Conservation (phyloP, 2,329 filamentous ascomycete genomes). For the Arthrobotrys conoides region DNA sequence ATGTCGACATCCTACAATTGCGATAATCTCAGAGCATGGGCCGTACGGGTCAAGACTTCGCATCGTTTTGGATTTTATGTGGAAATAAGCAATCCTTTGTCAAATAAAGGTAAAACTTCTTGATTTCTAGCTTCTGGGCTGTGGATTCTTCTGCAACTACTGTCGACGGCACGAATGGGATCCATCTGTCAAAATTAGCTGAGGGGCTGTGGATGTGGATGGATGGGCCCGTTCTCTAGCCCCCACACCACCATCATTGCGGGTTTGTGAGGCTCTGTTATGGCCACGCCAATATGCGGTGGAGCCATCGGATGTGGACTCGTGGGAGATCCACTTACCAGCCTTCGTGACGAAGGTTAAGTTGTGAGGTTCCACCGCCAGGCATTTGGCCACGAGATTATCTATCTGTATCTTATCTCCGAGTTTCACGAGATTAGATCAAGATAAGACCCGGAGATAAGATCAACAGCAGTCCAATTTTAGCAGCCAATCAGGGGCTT, state of each 20-base stretch:
- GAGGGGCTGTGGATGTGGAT: conserved; percentile 1
- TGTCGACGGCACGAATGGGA: conserved; percentile 31
- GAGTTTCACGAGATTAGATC: conserved; percentile 40
- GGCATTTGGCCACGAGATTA: conserved; percentile 44
- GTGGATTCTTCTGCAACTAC: conserved; percentile 6
- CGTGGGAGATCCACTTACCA: conserved; percentile 39
- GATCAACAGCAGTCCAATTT: conserved; percentile 7
- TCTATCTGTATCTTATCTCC: conserved; percentile 28
- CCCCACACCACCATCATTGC: conserved; percentile 28
- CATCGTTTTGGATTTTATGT: not conserved
- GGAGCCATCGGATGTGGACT: conserved; percentile 36
- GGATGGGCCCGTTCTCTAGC: conserved; percentile 15
- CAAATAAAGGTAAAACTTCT: not conserved
- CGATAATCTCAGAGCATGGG: not conserved
- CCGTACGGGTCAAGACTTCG: too few relatives aligned
- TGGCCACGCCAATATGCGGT: conserved; percentile 28
- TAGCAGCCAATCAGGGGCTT: conserved; percentile 45
- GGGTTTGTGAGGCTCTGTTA: conserved; percentile 21
- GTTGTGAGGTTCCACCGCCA: conserved; percentile 32
- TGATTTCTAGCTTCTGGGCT: not conserved
- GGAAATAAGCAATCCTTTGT: conserved; percentile 34
- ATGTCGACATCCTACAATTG: not conserved
- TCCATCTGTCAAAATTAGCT: conserved; percentile 26
- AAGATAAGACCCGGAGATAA: conserved; percentile 37
- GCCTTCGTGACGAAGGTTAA: conserved; percentile 24